phyloP scores from a whole-genome alignment of 306 rosid species.

The Quercus alba region DNA sequence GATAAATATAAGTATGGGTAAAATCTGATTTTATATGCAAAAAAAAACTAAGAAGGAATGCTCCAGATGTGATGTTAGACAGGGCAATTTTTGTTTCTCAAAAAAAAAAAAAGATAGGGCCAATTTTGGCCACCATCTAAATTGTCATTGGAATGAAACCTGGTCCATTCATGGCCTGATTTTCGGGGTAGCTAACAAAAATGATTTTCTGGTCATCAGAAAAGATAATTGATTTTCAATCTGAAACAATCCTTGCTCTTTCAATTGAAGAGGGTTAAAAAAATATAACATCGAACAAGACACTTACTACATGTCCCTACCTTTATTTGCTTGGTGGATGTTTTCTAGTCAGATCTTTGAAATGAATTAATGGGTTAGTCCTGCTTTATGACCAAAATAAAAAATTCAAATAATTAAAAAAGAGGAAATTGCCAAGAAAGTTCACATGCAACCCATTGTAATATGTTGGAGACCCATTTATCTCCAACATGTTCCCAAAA shows the following conservation, averaged over 20 bases:
- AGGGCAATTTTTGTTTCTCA: not conserved
- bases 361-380: not conserved
- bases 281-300: not conserved
- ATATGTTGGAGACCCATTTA: not conserved
- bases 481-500: not conserved
- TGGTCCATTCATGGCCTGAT: not conserved
- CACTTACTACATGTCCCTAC: not conserved
- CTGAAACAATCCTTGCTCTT: not conserved
- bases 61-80: not conserved
- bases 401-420: not conserved
- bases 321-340: too few species aligned
- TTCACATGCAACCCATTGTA: not conserved
- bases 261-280: not conserved
- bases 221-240: not conserved
- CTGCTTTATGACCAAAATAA: not conserved
- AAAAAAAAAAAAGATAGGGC: not conserved
- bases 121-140: not conserved
- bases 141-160: not conserved
- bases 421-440: not conserved
- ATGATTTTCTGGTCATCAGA: not conserved
- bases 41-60: not conserved
- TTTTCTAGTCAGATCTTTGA: not conserved
- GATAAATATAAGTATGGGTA: not conserved
- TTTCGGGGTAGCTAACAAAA: not conserved
- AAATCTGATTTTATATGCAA: slow-evolving; percentile 10